Base-by-base conservation (phyloP, 345 rosid genomes). In the Limnanthes douglasii region DNA sequence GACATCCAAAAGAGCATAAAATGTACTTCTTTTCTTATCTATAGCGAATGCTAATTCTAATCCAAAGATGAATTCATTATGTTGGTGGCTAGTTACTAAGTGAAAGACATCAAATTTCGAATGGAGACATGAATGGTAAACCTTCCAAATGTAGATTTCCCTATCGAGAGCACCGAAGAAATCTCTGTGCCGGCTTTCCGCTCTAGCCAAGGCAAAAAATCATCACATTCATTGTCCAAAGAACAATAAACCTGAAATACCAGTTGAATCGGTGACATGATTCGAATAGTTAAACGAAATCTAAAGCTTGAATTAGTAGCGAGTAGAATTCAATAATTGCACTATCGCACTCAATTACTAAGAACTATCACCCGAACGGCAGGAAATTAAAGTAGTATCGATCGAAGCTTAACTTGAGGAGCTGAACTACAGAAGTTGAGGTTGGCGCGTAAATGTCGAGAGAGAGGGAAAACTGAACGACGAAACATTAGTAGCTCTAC, bases 151-250 rank as follows among this genome's bases (percentile, higher is more conserved):
- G 32, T 31, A 8, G 94, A 81, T 61, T 51, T 78, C 20, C 93
- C 88, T n/a, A 81, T 68, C 5, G 73, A 62, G 31, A 81, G 77
- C 40, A 48, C 41, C 2, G 74, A 49, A 0, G 80, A 68, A 23
- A 86, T 52, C 49, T 63, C 55, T n/a, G 31, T 56, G 39, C 80
- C 79, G 35, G 93, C 69, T 50, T 61, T 69, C 13, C 25, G 41
- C 57, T 78, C 84, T 57, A 86, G 46, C 94, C 97, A 86, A 3
- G 88, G 82, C 64, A 86, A 61, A 57, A 86, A 86, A 21, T 56
- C 75, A 26, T 36, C 51, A 45, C 62, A 63, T 1, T 47, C 79
- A 38, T 55, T 56, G 9, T 70, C 72, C 39, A 43, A 30, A 46
- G 28, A 32, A 37, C 34, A 48, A 39, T 39, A 57, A 4, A 40